Conservation (phyloP, 75 land plant species). For the Cupressus sempervirens region DNA sequence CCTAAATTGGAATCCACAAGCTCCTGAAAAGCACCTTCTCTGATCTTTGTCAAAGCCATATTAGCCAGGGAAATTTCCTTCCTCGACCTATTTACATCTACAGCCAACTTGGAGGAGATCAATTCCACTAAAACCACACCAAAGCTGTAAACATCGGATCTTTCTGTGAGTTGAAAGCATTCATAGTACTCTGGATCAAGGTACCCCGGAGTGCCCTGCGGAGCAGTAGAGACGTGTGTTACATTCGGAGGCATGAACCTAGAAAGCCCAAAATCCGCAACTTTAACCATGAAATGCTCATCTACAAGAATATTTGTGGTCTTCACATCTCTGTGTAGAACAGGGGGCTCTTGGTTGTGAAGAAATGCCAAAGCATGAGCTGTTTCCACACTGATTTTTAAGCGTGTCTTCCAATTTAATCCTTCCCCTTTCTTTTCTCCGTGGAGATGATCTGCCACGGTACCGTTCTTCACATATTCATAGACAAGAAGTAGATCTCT, state of each 20-base stretch:
- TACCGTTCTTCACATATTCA: constrained; percentile 17
- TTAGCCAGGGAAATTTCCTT: constrained; percentile 18
- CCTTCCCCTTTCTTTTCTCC: not conserved
- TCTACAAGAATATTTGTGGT: constrained; percentile 16
- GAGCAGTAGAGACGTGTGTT: constrained; percentile 30
- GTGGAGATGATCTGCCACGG: constrained; percentile 14
- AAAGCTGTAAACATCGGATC: constrained; percentile 42
- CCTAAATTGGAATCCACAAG: constrained; percentile 26
- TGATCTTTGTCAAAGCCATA: constrained; percentile 15
- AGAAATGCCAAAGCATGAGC: constrained; percentile 22
- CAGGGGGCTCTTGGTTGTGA: constrained; percentile 7
- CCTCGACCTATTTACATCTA: constrained; percentile 16
- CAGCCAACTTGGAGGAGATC: constrained; percentile 22
- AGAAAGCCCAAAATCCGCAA: constrained; percentile 42
- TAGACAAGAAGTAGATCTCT: constrained; percentile 19
- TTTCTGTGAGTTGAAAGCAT: constrained; percentile 36
- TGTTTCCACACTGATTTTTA: constrained; percentile 16
- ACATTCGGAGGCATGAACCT: constrained; percentile 16
- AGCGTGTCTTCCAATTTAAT: constrained; percentile 14
- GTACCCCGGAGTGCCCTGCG: constrained; percentile 36
- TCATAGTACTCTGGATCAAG: constrained; percentile 36
- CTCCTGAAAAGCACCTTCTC: constrained; percentile 13
- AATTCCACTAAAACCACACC: constrained; percentile 35
- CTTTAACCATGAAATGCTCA: constrained; percentile 11
- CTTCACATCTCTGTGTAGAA: constrained; percentile 21